Conservation (phyloP, 2,329 filamentous ascomycete genomes). For the Grosmannia serpens region DNA sequence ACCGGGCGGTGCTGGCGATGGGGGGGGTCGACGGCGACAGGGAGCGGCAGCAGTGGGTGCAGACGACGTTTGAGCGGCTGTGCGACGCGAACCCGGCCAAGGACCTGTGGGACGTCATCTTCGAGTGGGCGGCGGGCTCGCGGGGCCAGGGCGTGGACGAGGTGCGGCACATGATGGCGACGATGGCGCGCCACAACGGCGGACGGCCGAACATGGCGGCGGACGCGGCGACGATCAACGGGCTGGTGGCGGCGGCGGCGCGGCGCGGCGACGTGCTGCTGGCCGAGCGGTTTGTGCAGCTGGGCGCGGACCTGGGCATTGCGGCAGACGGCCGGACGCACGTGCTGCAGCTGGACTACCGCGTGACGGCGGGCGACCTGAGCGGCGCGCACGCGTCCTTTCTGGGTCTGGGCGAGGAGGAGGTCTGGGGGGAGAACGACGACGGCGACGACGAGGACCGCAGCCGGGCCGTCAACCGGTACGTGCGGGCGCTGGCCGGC, state of each 20-base stretch:
- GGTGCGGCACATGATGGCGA: conserved; percentile 59
- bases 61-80: conserved; percentile 42
- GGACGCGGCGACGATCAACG: conserved; percentile 64
- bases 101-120: conserved; percentile 56
- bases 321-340: conserved; percentile 57
- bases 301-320: conserved; percentile 56
- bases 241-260: conserved; percentile 61
- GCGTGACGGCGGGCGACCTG: conserved; percentile 61
- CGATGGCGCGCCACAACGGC: conserved; percentile 44
- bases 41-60: conserved; percentile 42
- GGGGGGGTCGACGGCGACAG: not conserved
- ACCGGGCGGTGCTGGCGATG: conserved; percentile 46
- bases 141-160: conserved; percentile 60
- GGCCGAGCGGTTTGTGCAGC: conserved; percentile 59
- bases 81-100: conserved; percentile 33
- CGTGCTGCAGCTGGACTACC: conserved; percentile 64
- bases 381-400: conserved; percentile 58
- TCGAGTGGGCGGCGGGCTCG: conserved; percentile 64
- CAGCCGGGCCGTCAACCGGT: conserved; percentile 44
- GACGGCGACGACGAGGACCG: not conserved
- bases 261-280: conserved; percentile 57
- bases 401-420: conserved; percentile 43
- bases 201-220: conserved; percentile 36
- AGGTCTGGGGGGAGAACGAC: conserved; percentile 50
- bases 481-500: conserved; percentile 50